Conservation (phyloP, 371 early-diverging fungal species). For the Rhizopus delemar region DNA sequence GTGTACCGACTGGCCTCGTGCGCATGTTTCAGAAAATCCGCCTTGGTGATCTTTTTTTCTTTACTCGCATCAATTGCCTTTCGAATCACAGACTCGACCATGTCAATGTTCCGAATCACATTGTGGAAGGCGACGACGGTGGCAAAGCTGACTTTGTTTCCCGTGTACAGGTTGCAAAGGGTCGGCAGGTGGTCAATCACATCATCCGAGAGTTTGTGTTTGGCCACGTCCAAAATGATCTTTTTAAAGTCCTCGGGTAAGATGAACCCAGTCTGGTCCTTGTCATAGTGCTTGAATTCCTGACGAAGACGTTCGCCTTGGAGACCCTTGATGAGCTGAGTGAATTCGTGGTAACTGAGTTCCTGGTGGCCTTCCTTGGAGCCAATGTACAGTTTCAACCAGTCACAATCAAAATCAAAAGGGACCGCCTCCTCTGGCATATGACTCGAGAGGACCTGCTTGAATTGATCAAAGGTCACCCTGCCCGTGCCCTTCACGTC, state of each 20-base stretch:
- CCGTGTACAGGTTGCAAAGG: conserved; percentile 58
- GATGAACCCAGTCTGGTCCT: conserved; percentile 66
- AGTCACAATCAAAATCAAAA: conserved; percentile 74
- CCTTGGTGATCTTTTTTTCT: conserved; percentile 62
- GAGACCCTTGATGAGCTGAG: conserved; percentile 77
- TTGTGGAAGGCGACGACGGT: conserved; percentile 74
- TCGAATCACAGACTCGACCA: conserved; percentile 66
- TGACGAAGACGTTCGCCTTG: conserved; percentile 79
- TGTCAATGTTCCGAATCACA: conserved; percentile 71
- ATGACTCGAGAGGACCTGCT: conserved; percentile 59
- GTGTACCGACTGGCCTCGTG: conserved; percentile 64
- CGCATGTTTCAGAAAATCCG: conserved; percentile 64
- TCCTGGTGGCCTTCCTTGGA: conserved; percentile 58
- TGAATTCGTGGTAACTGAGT: conserved; percentile 75
- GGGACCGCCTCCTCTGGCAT: conserved; percentile 61
- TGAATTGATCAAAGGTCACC: conserved; percentile 69
- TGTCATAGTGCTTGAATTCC: conserved; percentile 76
- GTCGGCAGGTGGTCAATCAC: conserved; percentile 72
- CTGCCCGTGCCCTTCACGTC: conserved; percentile 64
- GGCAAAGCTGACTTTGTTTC: conserved; percentile 62
- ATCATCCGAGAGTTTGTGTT: conserved; percentile 70
- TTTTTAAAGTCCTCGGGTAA: conserved; percentile 64
- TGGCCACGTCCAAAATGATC: conserved; percentile 66
- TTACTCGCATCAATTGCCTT: conserved; percentile 55
- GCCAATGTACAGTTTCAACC: conserved; percentile 72